Base-by-base conservation (phyloP, 2,329 filamentous ascomycete genomes). In the Microascus cirrosus region DNA sequence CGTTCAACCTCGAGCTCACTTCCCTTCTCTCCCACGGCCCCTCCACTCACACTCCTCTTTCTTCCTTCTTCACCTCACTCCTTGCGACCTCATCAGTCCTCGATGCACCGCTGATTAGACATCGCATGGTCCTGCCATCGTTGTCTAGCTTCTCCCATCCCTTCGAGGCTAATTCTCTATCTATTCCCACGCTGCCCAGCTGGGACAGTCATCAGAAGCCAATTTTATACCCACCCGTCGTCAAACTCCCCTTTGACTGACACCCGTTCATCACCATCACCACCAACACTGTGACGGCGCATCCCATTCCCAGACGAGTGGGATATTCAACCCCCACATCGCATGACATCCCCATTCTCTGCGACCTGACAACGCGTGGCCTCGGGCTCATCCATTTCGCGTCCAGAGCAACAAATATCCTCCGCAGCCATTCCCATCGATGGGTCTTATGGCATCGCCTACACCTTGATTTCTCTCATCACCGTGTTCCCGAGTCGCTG, bases 1-100 rank as follows among this genome's bases (percentile, higher is more conserved):
- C 42, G 39, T 39, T 58, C 54, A 57, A 50, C 53, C 54, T 60
- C 57, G 53, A 53, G 57, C 59, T 58, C 60, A 60, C 61, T 53
- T 53, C 53, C 60, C 59, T 58, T 58, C 58, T 52, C 59, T 59
- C 61, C 61, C 59, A 59, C 59, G 57, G 54, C 22, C 55, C 28
- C 35, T 57, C 55, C 55, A 42, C 55, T 53, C 55, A 57, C 45
- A 36, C 28, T 24, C 34, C 28, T 53, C 20, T 34, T 53, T 22
- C 57, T 59, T 58, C 61, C 59, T 62, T 58, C 59, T 62, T 61
- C 55, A 59, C 61, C 59, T 61, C 59, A 57, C 48, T 32, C 48
- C 45, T 24, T 42, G 45, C 48, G 34, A 52, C 48, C 35, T 57
- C 50, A 28, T 53, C 51, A 18, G 28, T n/a, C 24, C 12, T 13